Percentiles rank a stretch among this genome's conserved stretches.
Conservation (phyloP, 768 basidiomycete genomes). For the Russula compacta region DNA sequence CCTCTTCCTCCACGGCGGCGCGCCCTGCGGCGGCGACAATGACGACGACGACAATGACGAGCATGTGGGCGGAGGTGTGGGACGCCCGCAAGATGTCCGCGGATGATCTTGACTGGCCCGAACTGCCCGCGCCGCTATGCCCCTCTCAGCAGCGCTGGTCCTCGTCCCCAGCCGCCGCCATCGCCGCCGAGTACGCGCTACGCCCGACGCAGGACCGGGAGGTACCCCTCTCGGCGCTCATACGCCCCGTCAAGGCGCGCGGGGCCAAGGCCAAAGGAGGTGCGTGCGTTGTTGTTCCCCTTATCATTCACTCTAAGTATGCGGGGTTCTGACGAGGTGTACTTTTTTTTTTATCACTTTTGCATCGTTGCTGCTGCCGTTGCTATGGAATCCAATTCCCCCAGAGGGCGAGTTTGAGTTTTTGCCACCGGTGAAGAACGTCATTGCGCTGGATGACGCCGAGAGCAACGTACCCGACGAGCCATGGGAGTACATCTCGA, state of each 20-base stretch:
- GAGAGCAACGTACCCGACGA: constrained; percentile 39
- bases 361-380: too few relatives aligned
- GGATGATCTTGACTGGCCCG: constrained; percentile 13
- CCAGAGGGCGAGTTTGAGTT: constrained; percentile 49
- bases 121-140: background rate
- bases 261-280: constrained; percentile 27
- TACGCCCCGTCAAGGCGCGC: constrained; percentile 21
- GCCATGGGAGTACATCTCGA: constrained; percentile 49
- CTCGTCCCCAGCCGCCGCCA: background rate
- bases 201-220: constrained; percentile 17
- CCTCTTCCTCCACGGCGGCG: background rate
- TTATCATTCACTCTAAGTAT: background rate
- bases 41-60: background rate
- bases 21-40: background rate
- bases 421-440: constrained; percentile 42
- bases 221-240: constrained; percentile 22
- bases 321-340: too few relatives aligned
- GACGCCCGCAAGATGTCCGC: background rate
- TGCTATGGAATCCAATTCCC: background rate
- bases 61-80: constrained; percentile 10
- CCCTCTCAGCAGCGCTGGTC: background rate
- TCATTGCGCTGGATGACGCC: constrained; percentile 50
- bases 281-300: constrained; percentile 25
- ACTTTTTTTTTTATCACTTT: too few relatives aligned
- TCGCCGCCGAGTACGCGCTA: background rate